These are phyloP conservation scores for Pascua sp. DNA, from an alignment of 1,284 basidiomycete species.

Conservation along the genomic window DNA sequence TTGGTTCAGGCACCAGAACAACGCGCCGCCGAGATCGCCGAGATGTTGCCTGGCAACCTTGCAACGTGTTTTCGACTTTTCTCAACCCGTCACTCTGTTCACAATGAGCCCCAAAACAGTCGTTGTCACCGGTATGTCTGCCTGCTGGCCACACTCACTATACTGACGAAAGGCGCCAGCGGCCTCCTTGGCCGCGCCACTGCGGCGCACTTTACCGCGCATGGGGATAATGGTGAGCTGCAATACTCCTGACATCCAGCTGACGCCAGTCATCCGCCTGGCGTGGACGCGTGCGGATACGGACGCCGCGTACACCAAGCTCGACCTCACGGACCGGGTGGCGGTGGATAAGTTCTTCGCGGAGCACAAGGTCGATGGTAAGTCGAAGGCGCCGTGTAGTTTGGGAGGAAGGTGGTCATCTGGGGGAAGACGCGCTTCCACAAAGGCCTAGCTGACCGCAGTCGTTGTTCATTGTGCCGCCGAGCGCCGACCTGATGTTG, in stretches of 20 bases:
- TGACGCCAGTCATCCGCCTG: slow-evolving; percentile 44
- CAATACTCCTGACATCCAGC: background rate
- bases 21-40: background rate
- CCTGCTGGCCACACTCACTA: too few species aligned
- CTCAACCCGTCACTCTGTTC: background rate
- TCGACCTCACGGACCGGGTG: slow-evolving; percentile 51
- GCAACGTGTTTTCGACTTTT: background rate
- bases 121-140: slow-evolving; percentile 28
- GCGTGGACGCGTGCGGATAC: slow-evolving; percentile 46
- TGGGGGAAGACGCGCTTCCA: too few species aligned
- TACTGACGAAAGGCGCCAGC: slow-evolving; percentile 48
- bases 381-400: slow-evolving; percentile 2
- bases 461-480: slow-evolving; percentile 55
- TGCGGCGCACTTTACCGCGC: slow-evolving; percentile 27
- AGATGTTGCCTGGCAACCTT: background rate
- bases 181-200: slow-evolving; percentile 54
- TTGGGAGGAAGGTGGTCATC: background rate
- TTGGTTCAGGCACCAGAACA: background rate
- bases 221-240: slow-evolving; percentile 33
- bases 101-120: slow-evolving; percentile 18
- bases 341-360: slow-evolving; percentile 48
- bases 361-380: slow-evolving; percentile 42
- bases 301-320: slow-evolving; percentile 40
- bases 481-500: slow-evolving; percentile 51
- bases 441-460: slow-evolving; percentile 1